These are phyloP conservation scores for Chlamydomonas reinhardtii DNA, from an alignment of 163 green algal genomes.

Conservation along the genomic window DNA sequence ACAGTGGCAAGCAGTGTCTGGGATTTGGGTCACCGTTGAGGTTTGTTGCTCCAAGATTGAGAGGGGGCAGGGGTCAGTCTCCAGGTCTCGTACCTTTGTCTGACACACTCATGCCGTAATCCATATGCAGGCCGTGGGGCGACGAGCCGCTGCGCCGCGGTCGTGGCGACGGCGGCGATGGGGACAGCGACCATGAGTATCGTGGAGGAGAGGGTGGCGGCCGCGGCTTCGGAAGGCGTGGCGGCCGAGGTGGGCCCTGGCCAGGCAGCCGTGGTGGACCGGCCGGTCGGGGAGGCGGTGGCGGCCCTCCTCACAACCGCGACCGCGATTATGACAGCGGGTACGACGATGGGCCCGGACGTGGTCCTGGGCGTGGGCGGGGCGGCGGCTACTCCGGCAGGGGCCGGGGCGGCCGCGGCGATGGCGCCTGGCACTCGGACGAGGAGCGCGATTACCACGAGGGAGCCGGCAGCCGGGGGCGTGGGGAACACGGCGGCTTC, in stretches of 20 bases:
- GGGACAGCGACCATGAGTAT: too few relatives aligned
- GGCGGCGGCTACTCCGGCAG: neutral
- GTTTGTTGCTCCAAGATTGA: too few relatives aligned
- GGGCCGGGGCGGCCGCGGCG: neutral
- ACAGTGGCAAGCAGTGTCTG: too few relatives aligned
- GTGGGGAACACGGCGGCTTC: conserved; percentile 7
- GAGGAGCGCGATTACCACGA: conserved; percentile 2
- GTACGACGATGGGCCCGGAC: conserved; percentile 1
- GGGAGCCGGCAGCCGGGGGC: neutral
- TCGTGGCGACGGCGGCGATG: neutral
- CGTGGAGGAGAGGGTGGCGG: neutral
- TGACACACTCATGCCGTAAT: neutral
- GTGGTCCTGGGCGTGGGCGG: neutral
- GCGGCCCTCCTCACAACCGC: conserved; percentile 10
- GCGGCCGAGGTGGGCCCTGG: conserved; percentile 25
- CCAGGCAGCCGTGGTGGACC: neutral
- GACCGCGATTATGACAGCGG: neutral
- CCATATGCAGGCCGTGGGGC: neutral
- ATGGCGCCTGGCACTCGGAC: neutral
- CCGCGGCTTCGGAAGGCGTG: neutral
- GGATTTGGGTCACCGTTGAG: too few relatives aligned
- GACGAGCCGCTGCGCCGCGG: neutral
- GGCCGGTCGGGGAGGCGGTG: neutral
- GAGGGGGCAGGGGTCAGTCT: too few relatives aligned
- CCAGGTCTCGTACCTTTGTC: too few relatives aligned